Percentiles rank a stretch among this genome's conserved stretches.
Evolutionary conservation across 2,329 filamentous ascomycete genomes (phyloP).

Genomic region (Epichloe bromicola): DNA sequence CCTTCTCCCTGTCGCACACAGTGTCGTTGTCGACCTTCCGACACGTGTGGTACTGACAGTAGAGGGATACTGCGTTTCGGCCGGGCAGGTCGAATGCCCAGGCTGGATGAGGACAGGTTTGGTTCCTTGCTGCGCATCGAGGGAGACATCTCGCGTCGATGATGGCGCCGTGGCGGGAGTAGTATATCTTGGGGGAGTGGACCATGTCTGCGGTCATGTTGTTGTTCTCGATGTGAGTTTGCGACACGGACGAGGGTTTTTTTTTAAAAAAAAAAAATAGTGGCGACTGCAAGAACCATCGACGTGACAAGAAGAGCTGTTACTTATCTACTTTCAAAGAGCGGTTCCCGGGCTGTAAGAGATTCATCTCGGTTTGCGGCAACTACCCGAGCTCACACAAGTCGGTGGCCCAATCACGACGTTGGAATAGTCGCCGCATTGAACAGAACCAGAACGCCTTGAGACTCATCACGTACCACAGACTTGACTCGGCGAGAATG

Average conservation of each 20-base stretch:
- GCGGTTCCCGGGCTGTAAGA: too few species aligned
- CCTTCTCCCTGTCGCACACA: background rate
- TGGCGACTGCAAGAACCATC: too few species aligned
- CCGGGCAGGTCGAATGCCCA: background rate
- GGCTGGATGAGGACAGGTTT: background rate
- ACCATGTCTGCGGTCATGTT: too few species aligned
- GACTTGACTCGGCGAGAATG: too few species aligned
- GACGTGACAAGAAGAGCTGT: too few species aligned
- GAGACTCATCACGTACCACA: background rate
- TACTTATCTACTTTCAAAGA: too few species aligned
- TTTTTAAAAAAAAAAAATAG: too few species aligned
- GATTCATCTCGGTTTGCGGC: background rate
- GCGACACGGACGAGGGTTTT: too few species aligned
- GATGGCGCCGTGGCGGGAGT: background rate
- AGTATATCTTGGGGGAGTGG: background rate
- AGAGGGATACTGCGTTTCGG: background rate
- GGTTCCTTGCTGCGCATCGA: background rate
- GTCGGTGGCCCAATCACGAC: background rate
- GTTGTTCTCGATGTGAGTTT: too few species aligned
- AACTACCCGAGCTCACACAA: background rate
- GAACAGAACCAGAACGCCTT: background rate
- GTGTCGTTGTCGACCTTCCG: background rate
- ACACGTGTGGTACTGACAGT: conserved; percentile 4
- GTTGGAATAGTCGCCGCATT: background rate
- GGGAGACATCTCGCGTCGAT: background rate